Evolutionary conservation across 2,329 filamentous ascomycete genomes (phyloP).

Genomic region (Ploettnerulaceae sp.): DNA sequence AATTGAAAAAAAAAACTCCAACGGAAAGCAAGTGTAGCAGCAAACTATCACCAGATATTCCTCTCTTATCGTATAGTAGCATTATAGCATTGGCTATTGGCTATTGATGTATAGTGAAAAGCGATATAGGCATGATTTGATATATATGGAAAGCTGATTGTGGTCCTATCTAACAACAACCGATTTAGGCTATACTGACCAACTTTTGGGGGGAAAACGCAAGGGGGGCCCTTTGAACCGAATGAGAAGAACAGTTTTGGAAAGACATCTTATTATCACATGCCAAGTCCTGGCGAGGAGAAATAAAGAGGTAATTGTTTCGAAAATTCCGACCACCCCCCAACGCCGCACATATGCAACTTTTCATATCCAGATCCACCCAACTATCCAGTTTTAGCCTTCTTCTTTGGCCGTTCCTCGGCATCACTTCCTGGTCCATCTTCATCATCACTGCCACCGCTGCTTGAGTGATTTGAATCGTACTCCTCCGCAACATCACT

Average conservation of each 20-base stretch:
- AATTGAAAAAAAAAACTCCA: too few relatives aligned
- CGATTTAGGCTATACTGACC: too few relatives aligned
- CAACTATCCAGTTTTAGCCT: conserved; percentile 33
- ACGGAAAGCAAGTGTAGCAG: too few relatives aligned
- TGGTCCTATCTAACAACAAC: too few relatives aligned
- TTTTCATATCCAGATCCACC: conserved; percentile 1
- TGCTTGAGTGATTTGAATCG: conserved; percentile 86
- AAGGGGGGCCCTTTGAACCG: too few relatives aligned
- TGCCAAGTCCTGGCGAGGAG: not conserved
- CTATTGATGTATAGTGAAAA: too few relatives aligned
- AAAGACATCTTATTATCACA: conserved; percentile 8
- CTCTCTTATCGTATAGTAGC: too few relatives aligned
- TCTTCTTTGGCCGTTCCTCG: conserved; percentile 48
- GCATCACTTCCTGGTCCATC: conserved; percentile 57
- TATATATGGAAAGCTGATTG: too few relatives aligned
- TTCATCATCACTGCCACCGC: conserved; percentile 62
- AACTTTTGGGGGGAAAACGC: too few relatives aligned
- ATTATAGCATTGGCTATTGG: too few relatives aligned
- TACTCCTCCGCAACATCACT: conserved; percentile 96
- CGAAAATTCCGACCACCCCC: conserved; percentile 7
- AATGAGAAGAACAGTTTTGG: not conserved
- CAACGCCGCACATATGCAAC: conserved; percentile 16
- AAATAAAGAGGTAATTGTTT: not conserved
- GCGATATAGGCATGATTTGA: too few relatives aligned
- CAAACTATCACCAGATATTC: too few relatives aligned